Conservation (phyloP, 768 basidiomycete species). For the Amanita muscaria region DNA sequence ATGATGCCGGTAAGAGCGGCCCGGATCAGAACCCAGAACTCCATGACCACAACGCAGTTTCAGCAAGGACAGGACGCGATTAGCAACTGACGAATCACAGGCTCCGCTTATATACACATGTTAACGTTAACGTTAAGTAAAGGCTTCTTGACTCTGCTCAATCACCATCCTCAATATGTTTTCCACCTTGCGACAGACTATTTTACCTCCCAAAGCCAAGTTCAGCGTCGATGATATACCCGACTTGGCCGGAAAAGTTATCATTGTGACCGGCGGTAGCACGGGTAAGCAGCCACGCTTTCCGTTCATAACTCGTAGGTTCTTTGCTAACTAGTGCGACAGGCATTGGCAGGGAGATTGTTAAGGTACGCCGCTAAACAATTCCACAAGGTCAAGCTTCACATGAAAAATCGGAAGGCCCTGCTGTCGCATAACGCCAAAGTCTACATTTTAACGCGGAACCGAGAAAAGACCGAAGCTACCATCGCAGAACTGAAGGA, state of each 20-base stretch:
- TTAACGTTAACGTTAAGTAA: no score
- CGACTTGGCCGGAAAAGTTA: slow-evolving; percentile 37
- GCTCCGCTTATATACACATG: no score
- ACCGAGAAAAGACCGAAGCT: slow-evolving; percentile 30
- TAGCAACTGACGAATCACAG: no score
- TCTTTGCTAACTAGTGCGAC: not conserved
- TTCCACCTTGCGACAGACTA: slow-evolving; percentile 22
- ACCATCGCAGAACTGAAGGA: slow-evolving; percentile 47
- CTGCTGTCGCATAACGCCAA: slow-evolving; percentile 53
- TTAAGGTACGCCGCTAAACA: slow-evolving; percentile 29
- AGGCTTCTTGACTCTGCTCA: no score
- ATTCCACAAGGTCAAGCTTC: not conserved
- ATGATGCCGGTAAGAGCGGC: no score
- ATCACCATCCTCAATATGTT: slow-evolving; percentile 18
- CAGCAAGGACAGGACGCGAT: no score
- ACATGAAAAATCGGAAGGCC: slow-evolving; percentile 21
- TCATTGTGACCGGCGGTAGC: slow-evolving; percentile 27
- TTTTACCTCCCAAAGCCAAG: slow-evolving; percentile 31
- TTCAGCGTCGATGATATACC: slow-evolving; percentile 41
- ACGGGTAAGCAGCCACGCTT: slow-evolving; percentile 15
- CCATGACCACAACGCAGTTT: no score
- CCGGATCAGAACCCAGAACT: no score
- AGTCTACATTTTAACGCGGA: slow-evolving; percentile 55
- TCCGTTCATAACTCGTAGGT: no score
- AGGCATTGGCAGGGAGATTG: slow-evolving; percentile 55